phyloP scores from a whole-genome alignment of 2,329 filamentous ascomycete species.

The Talaromyces rugulosus region DNA sequence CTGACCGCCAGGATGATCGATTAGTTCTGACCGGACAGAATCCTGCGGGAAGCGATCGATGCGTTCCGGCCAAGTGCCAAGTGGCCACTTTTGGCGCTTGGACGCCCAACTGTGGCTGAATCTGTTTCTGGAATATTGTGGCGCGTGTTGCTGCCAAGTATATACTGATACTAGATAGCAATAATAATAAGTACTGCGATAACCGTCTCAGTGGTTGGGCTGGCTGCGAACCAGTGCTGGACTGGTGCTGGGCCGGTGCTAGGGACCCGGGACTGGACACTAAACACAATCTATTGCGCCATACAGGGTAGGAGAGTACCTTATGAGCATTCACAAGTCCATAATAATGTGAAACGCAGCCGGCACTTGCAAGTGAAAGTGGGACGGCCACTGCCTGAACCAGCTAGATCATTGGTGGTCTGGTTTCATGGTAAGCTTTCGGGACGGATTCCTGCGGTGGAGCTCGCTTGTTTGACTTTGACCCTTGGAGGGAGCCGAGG shows the following conservation, averaged over 20 bases:
- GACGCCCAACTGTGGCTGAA: neutral
- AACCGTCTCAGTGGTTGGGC: neutral
- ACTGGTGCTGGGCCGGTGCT: neutral
- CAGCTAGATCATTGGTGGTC: neutral
- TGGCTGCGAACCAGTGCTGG: neutral
- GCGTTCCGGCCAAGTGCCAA: neutral
- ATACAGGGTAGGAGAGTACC: no score
- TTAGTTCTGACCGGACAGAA: neutral
- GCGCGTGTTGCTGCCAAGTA: neutral
- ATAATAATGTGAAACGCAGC: no score
- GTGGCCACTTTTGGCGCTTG: neutral
- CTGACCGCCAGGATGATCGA: neutral
- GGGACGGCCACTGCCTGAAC: neutral
- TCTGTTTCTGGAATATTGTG: neutral
- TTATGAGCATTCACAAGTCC: no score
- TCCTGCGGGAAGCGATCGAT: neutral
- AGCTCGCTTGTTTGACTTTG: neutral
- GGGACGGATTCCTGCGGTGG: neutral
- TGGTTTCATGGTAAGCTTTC: slow-evolving; percentile 2
- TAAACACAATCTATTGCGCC: no score
- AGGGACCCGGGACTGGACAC: neutral
- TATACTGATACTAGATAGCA: no score
- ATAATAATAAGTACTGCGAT: no score
- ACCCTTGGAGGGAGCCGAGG: neutral
- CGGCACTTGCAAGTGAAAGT: neutral